Base-by-base conservation (phyloP, 768 basidiomycete species). In the Leccinum broughii region DNA sequence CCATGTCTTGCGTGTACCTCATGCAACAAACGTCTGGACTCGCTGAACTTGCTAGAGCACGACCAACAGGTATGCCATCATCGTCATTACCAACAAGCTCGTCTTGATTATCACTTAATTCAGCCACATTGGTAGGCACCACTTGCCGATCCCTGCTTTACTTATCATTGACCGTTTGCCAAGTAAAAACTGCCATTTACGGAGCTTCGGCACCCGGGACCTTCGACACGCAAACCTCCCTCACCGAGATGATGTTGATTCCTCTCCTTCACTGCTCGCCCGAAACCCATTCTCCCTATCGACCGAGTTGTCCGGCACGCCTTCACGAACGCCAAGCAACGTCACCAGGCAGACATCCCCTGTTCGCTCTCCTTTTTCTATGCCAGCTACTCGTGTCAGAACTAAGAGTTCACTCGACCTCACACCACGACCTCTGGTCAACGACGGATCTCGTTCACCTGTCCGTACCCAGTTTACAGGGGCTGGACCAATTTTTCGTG, bases 141-240 rank as follows among this genome's bases (percentile, higher is more conserved):
- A 13, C 32, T 52, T 3, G 4, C 6, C 37, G n/a, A 48, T 20
- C 20, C 14, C 53, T 44, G 3, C 26, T 28, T 30, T 54, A 26
- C 34, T 51, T 32, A 48, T 44, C 34, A 34, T 34, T 55, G 7
- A 59, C 55, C 24, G 22, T 44, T 62, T 8, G 8, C 44, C 17
- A 73, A 94, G 93, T 77, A 94, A 93, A 80, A 77, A 80, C 51
- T 95, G 93, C 67, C 92, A 95, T 70, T 69, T 84, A 55, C 89
- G 86, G 79, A 83, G 79, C 63, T 95, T 93, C 65, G 92, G 90
- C 20, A 92, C 88, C 9, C 80, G 82, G 56, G 85, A 90, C 67
- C 80, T 91, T 34, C 83, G 89, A 54, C 84, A 86, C 55, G 87
- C 86, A 57, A 89, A 90, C 68, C 83, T 89, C 13, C 85, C 88